Conservation (phyloP, 176 grass and related monocot genomes). For the Triticum turgidum region DNA sequence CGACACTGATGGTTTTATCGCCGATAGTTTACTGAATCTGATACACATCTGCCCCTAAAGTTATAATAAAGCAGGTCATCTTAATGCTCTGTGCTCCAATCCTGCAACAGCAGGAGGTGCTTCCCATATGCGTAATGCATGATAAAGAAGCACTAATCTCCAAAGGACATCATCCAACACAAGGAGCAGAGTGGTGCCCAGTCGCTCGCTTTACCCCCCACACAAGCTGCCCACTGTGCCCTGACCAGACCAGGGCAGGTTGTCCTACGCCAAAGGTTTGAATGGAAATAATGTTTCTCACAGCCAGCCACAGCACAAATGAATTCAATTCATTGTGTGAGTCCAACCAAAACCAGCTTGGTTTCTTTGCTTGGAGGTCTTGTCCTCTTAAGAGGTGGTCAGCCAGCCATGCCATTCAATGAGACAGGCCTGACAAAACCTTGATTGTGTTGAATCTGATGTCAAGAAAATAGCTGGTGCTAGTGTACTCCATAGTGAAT, state of each 20-base stretch:
- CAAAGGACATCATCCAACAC: conserved; percentile 12
- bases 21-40: conserved; percentile 38
- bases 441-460: conserved; percentile 64
- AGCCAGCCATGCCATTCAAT: conserved; percentile 32
- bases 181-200: conserved; percentile 11
- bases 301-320: too few species aligned
- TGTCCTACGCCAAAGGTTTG: conserved; percentile 34
- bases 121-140: conserved; percentile 35
- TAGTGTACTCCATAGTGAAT: conserved; percentile 31
- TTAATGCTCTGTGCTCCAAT: conserved; percentile 21
- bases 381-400: conserved; percentile 31
- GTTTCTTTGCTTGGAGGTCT: conserved; percentile 22
- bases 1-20: conserved; percentile 42
- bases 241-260: conserved; percentile 26
- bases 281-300: conserved; percentile 18
- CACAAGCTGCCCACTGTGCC: conserved; percentile 12
- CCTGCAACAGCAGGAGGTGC: conserved; percentile 40
- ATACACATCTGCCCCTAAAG: conserved; percentile 48
- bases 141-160: conserved; percentile 27
- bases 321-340: conserved; percentile 23
- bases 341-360: conserved; percentile 52
- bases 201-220: conserved; percentile 34
- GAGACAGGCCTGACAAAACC: conserved; percentile 36
- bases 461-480: conserved; percentile 32
- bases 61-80: conserved; percentile 12